A percentile compares a stretch with the other conserved stretches of the same genome.
These are phyloP conservation scores for Fistulifera solaris DNA, from an alignment of 108 stramenopile species.

Conservation along the genomic window DNA sequence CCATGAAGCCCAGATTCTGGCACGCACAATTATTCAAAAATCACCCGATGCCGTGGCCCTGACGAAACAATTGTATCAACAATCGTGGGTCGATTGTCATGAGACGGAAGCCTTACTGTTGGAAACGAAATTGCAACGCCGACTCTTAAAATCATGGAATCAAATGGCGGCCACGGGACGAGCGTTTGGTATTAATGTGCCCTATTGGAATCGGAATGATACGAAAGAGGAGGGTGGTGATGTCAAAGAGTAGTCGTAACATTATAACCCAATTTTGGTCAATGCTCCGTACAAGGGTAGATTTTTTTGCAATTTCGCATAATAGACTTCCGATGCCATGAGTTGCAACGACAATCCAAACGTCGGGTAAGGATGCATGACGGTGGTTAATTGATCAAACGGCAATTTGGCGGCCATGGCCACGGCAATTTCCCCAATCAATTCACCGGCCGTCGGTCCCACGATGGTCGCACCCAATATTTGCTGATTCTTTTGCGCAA, in stretches of 20 bases:
- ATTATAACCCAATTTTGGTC: too few relatives aligned
- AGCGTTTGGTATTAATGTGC: conserved; percentile 67
- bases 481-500: conserved; percentile 55
- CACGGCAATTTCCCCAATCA: conserved; percentile 80
- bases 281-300: too few relatives aligned
- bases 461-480: conserved; percentile 84
- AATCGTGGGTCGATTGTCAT: conserved; percentile 53
- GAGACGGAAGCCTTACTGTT: conserved; percentile 50
- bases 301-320: too few relatives aligned
- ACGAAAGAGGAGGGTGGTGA: not conserved
- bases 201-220: conserved; percentile 56
- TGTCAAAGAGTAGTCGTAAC: not conserved
- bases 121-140: conserved; percentile 67
- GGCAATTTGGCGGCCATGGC: conserved; percentile 75
- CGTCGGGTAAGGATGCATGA: conserved; percentile 90
- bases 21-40: conserved; percentile 45
- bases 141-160: conserved; percentile 68
- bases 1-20: conserved; percentile 58
- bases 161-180: conserved; percentile 70
- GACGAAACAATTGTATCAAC: conserved; percentile 69
- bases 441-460: conserved; percentile 74
- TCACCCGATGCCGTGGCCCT: conserved; percentile 80
- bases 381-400: conserved; percentile 47
- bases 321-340: too few relatives aligned
- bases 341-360: too few relatives aligned